phyloP scores from a whole-genome alignment of 108 stramenopile genomes.

The Licmophora abbreviata region DNA sequence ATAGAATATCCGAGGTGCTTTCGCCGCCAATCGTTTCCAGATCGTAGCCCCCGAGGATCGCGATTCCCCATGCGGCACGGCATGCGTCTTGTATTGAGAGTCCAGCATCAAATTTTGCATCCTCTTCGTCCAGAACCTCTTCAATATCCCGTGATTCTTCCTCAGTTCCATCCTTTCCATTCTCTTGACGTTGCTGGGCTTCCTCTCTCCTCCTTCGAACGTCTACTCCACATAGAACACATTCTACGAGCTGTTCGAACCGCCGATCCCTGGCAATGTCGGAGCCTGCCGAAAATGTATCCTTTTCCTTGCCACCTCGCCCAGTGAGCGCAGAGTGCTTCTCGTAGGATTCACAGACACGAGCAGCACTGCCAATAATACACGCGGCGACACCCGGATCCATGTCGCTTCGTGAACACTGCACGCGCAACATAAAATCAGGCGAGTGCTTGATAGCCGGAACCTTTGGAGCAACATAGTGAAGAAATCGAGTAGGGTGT shows the following conservation, averaged over 20 bases:
- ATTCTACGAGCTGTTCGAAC: constrained; percentile 56
- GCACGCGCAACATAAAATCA: constrained; percentile 41
- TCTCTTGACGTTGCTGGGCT: constrained; percentile 2
- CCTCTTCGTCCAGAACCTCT: constrained; percentile 25
- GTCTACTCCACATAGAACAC: constrained; percentile 44
- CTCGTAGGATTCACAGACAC: constrained; percentile 29
- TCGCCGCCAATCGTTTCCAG: constrained; percentile 22
- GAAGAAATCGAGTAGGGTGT: constrained; percentile 33
- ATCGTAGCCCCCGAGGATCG: constrained; percentile 22
- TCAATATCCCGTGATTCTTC: constrained; percentile 14
- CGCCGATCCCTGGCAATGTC: constrained; percentile 39
- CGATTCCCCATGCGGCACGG: constrained; percentile 52
- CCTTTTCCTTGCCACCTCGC: not conserved
- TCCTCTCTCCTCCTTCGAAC: constrained; percentile 17
- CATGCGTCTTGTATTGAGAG: constrained; percentile 39
- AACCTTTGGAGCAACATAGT: constrained; percentile 49
- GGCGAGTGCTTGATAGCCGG: constrained; percentile 51
- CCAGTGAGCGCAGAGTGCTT: not conserved
- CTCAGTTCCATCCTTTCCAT: constrained; percentile 2
- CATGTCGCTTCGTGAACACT: constrained; percentile 29
- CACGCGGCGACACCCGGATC: constrained; percentile 46
- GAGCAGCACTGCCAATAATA: constrained; percentile 34
- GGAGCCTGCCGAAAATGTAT: not conserved
- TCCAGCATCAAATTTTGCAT: constrained; percentile 15
- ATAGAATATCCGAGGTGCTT: constrained; percentile 27